These are phyloP conservation scores for Brassica hybrid DNA, from an alignment of 441 rosid species.

Conservation along the genomic window DNA sequence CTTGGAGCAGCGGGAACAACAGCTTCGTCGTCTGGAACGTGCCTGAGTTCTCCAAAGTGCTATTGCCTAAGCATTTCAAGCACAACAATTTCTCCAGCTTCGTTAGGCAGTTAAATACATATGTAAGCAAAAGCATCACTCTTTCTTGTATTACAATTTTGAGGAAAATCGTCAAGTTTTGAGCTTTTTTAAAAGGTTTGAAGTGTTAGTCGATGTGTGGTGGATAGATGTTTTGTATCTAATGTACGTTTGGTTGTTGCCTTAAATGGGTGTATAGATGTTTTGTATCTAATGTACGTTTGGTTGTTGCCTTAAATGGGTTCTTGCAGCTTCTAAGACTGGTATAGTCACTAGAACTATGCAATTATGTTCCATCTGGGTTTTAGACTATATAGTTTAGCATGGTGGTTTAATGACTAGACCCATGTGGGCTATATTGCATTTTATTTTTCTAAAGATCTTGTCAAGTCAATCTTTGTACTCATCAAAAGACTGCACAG, in stretches of 20 bases:
- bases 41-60: constrained; percentile 70
- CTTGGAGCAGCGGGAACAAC: constrained; percentile 70
- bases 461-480: no score
- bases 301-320: constrained; percentile 2
- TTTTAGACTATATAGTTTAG: no score
- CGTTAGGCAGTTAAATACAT: constrained; percentile 82
- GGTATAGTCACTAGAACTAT: no score
- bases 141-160: not conserved
- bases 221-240: not conserved
- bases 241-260: not conserved
- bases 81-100: constrained; percentile 91
- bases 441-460: no score
- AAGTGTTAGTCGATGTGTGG: not conserved
- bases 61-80: constrained; percentile 79
- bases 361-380: no score
- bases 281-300: not conserved
- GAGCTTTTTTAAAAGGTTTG: not conserved
- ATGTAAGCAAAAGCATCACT: constrained; percentile 47
- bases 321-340: not conserved
- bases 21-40: constrained; percentile 81
- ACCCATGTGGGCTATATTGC: no score
- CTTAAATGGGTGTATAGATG: not conserved
- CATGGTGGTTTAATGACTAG: no score
- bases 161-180: not conserved
- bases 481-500: no score